These are phyloP conservation scores for Amauroascus verrucosus DNA, from an alignment of 2,329 filamentous ascomycete species.

Conservation along the genomic window DNA sequence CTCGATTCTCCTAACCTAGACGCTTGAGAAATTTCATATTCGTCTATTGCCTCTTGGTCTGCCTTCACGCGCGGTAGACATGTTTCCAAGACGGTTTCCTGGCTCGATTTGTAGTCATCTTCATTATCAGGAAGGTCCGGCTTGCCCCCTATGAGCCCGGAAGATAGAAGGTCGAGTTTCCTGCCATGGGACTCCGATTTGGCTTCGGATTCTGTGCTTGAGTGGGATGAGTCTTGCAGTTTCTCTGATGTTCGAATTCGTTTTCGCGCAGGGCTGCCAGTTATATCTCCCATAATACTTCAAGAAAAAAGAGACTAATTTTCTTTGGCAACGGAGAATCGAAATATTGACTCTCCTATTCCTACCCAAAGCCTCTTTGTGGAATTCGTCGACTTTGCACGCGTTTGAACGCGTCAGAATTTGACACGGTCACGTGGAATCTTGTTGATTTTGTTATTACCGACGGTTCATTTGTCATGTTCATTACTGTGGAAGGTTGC, in stretches of 20 bases:
- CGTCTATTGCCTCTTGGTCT: slow-evolving; percentile 62
- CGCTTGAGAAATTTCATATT: slow-evolving; percentile 62
- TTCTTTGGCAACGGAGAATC: no score
- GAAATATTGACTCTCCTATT: not conserved
- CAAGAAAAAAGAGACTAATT: not conserved
- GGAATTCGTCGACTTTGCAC: no score
- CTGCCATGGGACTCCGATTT: not conserved
- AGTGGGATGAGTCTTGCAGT: not conserved
- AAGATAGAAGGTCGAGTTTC: not conserved
- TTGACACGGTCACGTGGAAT: slow-evolving; percentile 4
- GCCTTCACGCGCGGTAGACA: slow-evolving; percentile 58
- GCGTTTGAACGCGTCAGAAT: slow-evolving; percentile 17
- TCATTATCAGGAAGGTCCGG: not conserved
- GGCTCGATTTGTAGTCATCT: slow-evolving; percentile 21
- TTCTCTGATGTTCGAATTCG: slow-evolving; percentile 8
- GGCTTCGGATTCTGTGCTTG: not conserved
- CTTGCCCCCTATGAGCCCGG: slow-evolving; percentile 23
- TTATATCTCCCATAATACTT: not conserved
- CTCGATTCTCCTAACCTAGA: slow-evolving; percentile 38
- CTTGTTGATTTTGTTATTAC: not conserved
- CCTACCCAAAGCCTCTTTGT: not conserved
- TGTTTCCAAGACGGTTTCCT: slow-evolving; percentile 58
- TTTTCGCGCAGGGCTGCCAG: slow-evolving; percentile 7
- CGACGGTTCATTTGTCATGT: no score
- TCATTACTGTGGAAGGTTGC: no score